phyloP scores from a whole-genome alignment of 2,329 filamentous ascomycete genomes.

The Sporothrix luriei region DNA sequence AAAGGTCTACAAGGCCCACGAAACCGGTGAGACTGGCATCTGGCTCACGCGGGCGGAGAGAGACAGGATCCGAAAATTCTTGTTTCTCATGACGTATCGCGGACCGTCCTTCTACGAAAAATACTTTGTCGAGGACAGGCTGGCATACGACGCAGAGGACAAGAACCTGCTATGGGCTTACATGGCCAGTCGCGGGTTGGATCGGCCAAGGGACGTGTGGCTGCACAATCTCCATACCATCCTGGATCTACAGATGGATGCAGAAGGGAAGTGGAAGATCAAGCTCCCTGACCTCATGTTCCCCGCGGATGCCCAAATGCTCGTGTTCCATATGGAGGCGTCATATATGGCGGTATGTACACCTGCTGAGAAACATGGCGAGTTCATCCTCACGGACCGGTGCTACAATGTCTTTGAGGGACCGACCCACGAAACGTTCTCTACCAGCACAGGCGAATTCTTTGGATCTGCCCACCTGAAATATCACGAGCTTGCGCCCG shows the following conservation, averaged over 20 bases:
- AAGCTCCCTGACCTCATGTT: background rate
- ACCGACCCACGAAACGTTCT: background rate
- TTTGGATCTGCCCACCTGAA: background rate
- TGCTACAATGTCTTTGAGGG: conserved; percentile 4
- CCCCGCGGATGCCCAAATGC: background rate
- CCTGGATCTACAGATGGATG: background rate
- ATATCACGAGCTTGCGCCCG: background rate
- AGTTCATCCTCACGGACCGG: background rate
- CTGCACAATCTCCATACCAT: background rate
- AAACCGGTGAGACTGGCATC: background rate
- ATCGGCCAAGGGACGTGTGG: background rate
- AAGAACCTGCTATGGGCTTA: background rate
- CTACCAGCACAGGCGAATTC: background rate
- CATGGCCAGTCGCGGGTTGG: background rate
- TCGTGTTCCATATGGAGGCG: background rate
- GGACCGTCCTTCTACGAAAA: background rate
- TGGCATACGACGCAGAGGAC: background rate
- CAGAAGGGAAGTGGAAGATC: background rate
- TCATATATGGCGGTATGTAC: background rate
- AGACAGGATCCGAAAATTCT: background rate
- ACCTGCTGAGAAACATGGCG: background rate
- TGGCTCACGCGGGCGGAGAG: background rate
- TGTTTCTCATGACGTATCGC: background rate
- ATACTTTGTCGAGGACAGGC: background rate
- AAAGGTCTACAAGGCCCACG: background rate